Evolutionary conservation across 2,329 filamentous ascomycete species (phyloP).

Genomic region (Ceratocystis cacaofunesta): DNA sequence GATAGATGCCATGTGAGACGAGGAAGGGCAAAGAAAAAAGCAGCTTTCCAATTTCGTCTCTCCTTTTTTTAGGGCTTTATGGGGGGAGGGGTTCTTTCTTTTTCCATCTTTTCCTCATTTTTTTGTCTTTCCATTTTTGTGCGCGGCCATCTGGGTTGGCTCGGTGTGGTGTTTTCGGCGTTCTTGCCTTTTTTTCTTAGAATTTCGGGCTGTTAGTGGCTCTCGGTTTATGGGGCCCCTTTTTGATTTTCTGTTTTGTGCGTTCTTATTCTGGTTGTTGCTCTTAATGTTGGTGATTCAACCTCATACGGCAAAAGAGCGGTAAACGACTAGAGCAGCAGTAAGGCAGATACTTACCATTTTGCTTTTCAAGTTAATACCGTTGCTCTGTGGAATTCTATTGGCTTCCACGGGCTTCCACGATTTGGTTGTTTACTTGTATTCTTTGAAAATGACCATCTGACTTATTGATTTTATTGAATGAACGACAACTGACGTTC

Average conservation of each 20-base stretch:
- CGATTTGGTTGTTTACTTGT: too few species aligned
- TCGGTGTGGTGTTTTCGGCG: not conserved
- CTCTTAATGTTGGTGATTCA: conserved; percentile 1
- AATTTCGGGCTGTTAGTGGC: not conserved
- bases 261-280: not conserved
- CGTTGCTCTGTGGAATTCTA: not conserved
- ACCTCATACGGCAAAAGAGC: not conserved
- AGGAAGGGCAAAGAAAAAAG: not conserved
- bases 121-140: not conserved
- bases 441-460: not conserved
- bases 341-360: not conserved
- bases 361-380: not conserved
- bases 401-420: not conserved
- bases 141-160: not conserved
- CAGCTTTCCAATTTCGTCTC: not conserved
- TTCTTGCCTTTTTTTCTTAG: not conserved
- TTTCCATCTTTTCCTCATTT: not conserved
- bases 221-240: not conserved
- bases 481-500: not conserved
- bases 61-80: not conserved
- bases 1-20: not conserved
- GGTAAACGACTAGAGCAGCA: not conserved
- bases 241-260: not conserved
- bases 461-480: not conserved
- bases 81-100: not conserved